Evolutionary conservation across 2,329 filamentous ascomycete genomes (phyloP).

Genomic region (Nemania abortiva): DNA sequence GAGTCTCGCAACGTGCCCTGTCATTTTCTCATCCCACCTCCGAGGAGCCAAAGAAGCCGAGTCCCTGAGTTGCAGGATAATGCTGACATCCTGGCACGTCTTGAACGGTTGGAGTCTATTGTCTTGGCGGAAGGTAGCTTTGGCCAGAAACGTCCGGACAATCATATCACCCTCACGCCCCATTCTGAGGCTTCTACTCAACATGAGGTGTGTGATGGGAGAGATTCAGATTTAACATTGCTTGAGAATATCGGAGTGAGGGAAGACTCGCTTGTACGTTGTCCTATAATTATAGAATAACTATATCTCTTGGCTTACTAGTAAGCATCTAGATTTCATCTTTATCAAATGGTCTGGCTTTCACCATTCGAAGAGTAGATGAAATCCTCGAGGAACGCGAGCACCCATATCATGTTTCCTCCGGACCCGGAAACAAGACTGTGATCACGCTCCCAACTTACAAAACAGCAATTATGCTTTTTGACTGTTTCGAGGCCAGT

Average conservation of each 20-base stretch:
- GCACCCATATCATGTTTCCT: not conserved
- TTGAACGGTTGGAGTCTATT: conserved; percentile 42
- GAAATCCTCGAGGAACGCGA: conserved; percentile 33
- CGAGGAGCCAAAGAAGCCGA: conserved; percentile 16
- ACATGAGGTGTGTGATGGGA: not conserved
- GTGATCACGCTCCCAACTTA: conserved; percentile 40
- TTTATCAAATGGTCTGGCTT: conserved; percentile 38
- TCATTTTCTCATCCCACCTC: conserved; percentile 37
- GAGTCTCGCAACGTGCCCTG: conserved; percentile 36
- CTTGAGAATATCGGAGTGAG: conserved; percentile 38
- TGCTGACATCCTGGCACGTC: conserved; percentile 35
- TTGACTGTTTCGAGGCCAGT: conserved; percentile 42
- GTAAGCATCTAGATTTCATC: conserved; percentile 35
- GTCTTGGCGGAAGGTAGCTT: conserved; percentile 26
- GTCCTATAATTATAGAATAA: not conserved
- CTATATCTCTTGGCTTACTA: not conserved
- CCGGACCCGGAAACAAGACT: conserved; percentile 10
- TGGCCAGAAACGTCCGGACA: not conserved
- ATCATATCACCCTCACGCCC: not conserved
- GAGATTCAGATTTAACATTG: conserved; percentile 25
- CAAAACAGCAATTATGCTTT: conserved; percentile 38
- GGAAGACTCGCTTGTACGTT: conserved; percentile 34
- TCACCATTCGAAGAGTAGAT: conserved; percentile 34
- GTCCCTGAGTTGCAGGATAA: conserved; percentile 1
- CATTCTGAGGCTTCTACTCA: not conserved